These are phyloP conservation scores for Antrodiella citrinella DNA, from an alignment of 768 basidiomycete species.

Conservation along the genomic window DNA sequence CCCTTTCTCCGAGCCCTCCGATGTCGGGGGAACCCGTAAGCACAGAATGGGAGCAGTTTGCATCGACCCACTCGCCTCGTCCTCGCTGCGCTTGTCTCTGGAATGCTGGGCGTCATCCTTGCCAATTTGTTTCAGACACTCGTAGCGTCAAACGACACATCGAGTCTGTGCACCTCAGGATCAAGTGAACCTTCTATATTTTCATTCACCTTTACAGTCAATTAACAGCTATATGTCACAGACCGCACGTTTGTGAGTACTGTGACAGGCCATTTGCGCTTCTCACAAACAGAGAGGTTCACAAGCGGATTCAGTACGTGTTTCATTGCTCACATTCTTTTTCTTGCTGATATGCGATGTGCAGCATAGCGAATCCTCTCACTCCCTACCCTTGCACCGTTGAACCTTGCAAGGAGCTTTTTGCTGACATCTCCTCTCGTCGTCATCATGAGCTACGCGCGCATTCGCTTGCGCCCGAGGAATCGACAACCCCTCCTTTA, in stretches of 20 bases:
- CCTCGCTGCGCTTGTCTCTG: conserved; percentile 32
- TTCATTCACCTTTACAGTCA: not conserved
- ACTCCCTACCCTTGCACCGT: not conserved
- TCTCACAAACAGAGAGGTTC: conserved; percentile 51
- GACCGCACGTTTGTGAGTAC: conserved; percentile 42
- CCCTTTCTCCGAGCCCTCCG: not conserved
- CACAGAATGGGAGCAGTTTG: not conserved
- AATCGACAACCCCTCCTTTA: too few species aligned
- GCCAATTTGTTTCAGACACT: conserved; percentile 43
- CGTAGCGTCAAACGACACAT: conserved; percentile 66
- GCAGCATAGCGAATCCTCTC: not conserved
- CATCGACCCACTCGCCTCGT: not conserved
- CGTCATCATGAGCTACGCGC: not conserved
- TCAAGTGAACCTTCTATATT: conserved; percentile 37
- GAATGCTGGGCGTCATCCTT: conserved; percentile 25
- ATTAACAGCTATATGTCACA: conserved; percentile 16
- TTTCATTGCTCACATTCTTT: not conserved
- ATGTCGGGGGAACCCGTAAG: not conserved
- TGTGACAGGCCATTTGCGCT: conserved; percentile 49
- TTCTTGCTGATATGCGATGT: not conserved
- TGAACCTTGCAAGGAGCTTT: not conserved
- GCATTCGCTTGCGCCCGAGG: not conserved
- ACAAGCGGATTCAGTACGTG: conserved; percentile 45
- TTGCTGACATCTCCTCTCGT: not conserved
- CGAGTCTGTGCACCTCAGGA: conserved; percentile 50